Evolutionary conservation across 306 rosid genomes (phyloP), one percentile per base, ranked within the genome.

Genomic region (Vigna hirtella): DNA sequence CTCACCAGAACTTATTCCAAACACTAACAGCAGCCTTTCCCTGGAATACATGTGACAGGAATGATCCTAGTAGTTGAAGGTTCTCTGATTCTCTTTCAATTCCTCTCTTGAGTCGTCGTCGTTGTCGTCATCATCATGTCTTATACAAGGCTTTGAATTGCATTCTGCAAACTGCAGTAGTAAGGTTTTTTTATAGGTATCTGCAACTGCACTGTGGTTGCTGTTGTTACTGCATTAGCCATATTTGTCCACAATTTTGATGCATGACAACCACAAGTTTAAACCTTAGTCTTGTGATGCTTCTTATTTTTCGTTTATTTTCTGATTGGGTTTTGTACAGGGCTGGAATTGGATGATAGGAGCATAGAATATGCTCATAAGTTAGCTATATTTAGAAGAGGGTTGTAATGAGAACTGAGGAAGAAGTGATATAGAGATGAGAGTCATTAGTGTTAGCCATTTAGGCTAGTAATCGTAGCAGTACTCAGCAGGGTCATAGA

Each of bases 301-400:
- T 70, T 74, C 34, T 77, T 83, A 84, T 57, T 67, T 86, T 83
- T 82, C 81, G 73, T 85, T 58, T 85, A 77, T 76, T 77, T 75
- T 82, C 77, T 85, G 80, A 71, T 87, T 86, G 86, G 85, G 59
- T 87, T 81, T 81, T 89, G 98, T 90, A 90, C 92, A 93, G 91
- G 81, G 88, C 14, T 75, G 84, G 72, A 81, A 75, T 73, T 81
- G 85, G 87, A 68, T 45, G 14, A 74, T 90, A 92, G 91, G 87
- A 82, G 87, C 79, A 64, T 85, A 87, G 89, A 48, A 76, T 80
- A 59, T 82, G 47, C 82, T 81, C 85, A 79, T 70, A 87, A 74
- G 79, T 82, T 89, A 91, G 91, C 86, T 72, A 72, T 72, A 79
- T 85, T 85, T 68, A 87, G 91, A 74, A 79, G 89, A 85, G 76